Evolutionary conservation across 73 alveolate species (phyloP), one percentile per base, ranked within the genome.

Genomic region (Durusdinium trenchii): DNA sequence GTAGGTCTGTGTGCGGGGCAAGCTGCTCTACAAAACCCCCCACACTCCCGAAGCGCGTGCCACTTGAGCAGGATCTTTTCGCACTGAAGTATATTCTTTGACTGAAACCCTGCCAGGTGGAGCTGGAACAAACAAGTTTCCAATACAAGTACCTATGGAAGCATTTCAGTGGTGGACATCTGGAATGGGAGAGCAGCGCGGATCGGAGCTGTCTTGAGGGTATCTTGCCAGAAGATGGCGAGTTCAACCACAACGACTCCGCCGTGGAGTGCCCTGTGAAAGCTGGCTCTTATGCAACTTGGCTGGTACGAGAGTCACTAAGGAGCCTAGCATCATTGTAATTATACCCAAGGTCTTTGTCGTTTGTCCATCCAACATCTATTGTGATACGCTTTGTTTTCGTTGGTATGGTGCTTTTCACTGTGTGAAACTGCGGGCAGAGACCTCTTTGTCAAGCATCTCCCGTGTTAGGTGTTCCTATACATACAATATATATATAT

Each of bases 211-310:
- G 45, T 42, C 18, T 43, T 9, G 4, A 1, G 2, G 86, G 86
- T 14, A 6, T 35, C 0, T 43, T 16, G 0, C 23, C 42, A 35
- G 45, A 76, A 3, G 86, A 76, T 76, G 86, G 86, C 18, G 60
- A 76, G 60, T 76, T 76, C 61, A 76, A 76, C 60, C 86, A 43
- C 60, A 71, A 71, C 26, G 52, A 71, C 16, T n/a, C n/a, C n/a
- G n/a, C n/a, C n/a, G n/a, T n/a, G n/a, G n/a, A n/a, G n/a, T 76
- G 86, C 28, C 40, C 23, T 2, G 40, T 6, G 82, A 16, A 71
- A n/a, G 51, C 83, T 3, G 83, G 83, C 30, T 71, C 83, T 38
- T 71, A 38, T 26, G 83, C 30, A 36, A 10, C 83, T 71, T 23
- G 1, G 36, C 83, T 71, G 83, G 10, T n/a, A n/a, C n/a, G n/a